phyloP scores from a whole-genome alignment of 768 basidiomycete genomes.

The Dacryopinax spathularia region DNA sequence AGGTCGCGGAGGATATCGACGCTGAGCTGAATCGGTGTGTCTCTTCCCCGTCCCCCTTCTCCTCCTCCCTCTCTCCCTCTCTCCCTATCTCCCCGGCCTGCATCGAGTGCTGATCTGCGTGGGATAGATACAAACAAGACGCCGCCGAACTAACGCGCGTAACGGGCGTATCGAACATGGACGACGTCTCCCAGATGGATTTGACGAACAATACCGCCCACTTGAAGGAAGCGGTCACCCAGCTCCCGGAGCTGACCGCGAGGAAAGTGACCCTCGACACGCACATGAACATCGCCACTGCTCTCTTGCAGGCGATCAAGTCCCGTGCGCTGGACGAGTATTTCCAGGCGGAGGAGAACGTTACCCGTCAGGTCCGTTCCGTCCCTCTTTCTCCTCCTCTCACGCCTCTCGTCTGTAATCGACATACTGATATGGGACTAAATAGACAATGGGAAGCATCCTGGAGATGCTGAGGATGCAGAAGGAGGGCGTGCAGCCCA shows the following conservation, averaged over 20 bases:
- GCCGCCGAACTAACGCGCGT: conserved; percentile 93
- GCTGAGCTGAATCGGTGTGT: conserved; percentile 70
- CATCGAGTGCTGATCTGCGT: background rate
- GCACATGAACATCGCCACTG: conserved; percentile 98
- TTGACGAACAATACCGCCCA: conserved; percentile 85
- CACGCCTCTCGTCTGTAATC: background rate
- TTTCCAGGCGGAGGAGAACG: conserved; percentile 91
- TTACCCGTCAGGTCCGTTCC: conserved; percentile 56
- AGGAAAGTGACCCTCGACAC: conserved; percentile 93
- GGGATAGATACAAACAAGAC: conserved; percentile 55
- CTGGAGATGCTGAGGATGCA: conserved; percentile 71
- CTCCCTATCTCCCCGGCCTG: background rate
- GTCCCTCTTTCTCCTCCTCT: background rate
- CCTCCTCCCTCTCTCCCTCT: no score
- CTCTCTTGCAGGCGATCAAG: conserved; percentile 89
- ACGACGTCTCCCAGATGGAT: conserved; percentile 92
- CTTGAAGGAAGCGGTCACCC: conserved; percentile 92
- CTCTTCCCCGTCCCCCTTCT: no score
- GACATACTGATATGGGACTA: background rate
- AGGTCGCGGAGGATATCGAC: conserved; percentile 96
- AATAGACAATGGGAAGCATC: conserved; percentile 58
- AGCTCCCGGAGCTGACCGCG: conserved; percentile 89
- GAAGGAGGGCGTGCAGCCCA: conserved; percentile 44
- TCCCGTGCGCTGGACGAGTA: conserved; percentile 86
- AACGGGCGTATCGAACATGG: conserved; percentile 90